These are phyloP conservation scores for Cynanchum wilfordii DNA, from an alignment of 257 asterid genomes.

Conservation along the genomic window DNA sequence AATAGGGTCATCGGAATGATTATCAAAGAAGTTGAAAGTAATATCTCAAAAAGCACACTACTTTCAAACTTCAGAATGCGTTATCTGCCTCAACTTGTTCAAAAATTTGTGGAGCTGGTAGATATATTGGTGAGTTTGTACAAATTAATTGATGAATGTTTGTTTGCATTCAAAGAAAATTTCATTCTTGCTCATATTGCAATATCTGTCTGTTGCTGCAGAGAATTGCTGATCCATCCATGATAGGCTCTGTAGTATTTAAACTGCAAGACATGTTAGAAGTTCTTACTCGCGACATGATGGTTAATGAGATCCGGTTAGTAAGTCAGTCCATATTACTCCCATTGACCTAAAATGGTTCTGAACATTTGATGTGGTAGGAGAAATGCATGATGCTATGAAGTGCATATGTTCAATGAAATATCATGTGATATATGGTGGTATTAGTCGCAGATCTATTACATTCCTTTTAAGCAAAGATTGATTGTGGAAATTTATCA, in stretches of 20 bases:
- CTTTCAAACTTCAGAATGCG: slow-evolving; percentile 75
- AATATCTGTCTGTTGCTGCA: slow-evolving; percentile 30
- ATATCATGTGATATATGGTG: background rate
- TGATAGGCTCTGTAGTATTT: slow-evolving; percentile 72
- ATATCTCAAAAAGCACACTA: slow-evolving; percentile 61
- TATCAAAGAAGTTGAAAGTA: slow-evolving; percentile 73
- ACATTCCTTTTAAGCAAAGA: background rate
- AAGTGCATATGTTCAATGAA: background rate
- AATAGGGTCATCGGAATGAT: slow-evolving; percentile 73
- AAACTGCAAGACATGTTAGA: slow-evolving; percentile 93
- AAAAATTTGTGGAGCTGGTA: slow-evolving; percentile 78
- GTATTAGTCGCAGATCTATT: background rate
- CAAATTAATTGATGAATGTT: background rate
- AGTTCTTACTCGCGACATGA: slow-evolving; percentile 89
- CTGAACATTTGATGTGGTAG: background rate
- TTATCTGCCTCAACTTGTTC: slow-evolving; percentile 68
- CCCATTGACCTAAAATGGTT: background rate
- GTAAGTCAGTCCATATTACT: slow-evolving; percentile 22
- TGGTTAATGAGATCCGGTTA: slow-evolving; percentile 84
- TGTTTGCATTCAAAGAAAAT: slow-evolving; percentile 9
- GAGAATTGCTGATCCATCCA: slow-evolving; percentile 72
- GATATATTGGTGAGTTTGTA: slow-evolving; percentile 73
- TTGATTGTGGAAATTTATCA: background rate
- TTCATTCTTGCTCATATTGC: slow-evolving; percentile 7
- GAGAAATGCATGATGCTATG: background rate